Percentiles rank a stretch among this genome's conserved stretches.
Conservation (phyloP, 2,329 filamentous ascomycete species). For the Aspergillus ochraceus region DNA sequence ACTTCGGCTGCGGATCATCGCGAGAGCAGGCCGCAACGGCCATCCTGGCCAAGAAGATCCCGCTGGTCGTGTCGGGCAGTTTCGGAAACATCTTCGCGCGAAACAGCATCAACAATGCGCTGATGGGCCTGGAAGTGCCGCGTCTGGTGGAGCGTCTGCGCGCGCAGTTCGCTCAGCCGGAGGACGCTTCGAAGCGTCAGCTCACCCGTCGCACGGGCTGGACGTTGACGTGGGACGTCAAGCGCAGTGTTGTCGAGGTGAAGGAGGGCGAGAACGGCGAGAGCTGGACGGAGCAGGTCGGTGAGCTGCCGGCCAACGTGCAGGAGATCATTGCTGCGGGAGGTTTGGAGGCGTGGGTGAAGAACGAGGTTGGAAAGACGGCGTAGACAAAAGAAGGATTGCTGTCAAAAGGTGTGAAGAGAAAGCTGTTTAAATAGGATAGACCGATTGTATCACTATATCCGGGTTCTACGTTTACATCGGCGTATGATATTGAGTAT, state of each 20-base stretch:
- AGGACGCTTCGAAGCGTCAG: slow-evolving; percentile 14
- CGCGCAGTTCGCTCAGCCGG: slow-evolving; percentile 26
- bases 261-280: background rate
- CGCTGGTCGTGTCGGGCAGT: slow-evolving; percentile 38
- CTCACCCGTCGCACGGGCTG: slow-evolving; percentile 31
- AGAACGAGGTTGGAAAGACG: background rate
- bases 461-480: background rate
- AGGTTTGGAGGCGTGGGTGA: background rate
- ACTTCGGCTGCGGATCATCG: slow-evolving; percentile 81
- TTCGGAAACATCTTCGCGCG: slow-evolving; percentile 43
- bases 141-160: slow-evolving; percentile 38
- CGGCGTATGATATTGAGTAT: no score
- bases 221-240: background rate
- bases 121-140: slow-evolving; percentile 43
- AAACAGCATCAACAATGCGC: slow-evolving; percentile 44
- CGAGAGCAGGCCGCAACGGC: slow-evolving; percentile 90
- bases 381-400: background rate
- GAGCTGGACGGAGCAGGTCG: background rate
- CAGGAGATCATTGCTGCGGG: background rate
- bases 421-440: background rate
- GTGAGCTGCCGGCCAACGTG: background rate
- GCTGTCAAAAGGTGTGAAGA: background rate
- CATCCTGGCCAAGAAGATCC: slow-evolving; percentile 49
- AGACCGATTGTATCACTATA: background rate
- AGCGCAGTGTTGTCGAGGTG: background rate